Evolutionary conservation across 768 basidiomycete species (phyloP), one percentile per base, ranked within the genome.

Genomic region (Termitomyces sp.): DNA sequence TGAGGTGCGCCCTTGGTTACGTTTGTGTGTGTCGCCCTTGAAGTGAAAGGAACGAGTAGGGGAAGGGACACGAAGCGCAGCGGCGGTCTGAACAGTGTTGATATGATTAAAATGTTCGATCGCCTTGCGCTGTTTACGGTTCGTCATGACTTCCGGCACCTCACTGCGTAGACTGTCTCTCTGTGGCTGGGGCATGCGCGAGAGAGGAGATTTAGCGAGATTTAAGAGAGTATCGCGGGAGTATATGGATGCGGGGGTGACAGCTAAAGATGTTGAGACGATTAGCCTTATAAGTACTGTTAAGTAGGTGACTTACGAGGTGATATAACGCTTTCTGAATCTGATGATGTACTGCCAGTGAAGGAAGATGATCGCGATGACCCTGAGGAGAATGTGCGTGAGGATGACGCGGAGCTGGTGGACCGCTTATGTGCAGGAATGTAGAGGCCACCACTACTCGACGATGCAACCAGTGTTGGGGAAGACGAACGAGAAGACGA

Each of bases 381-480:
- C 15, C 21, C 34, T 14, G 40, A 30, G 11, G 38, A 28, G 11
- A 48, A 21, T 12, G 37, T 50, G 11, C 35, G 37, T 10, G 59
- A 62, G 19, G 69, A 65, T 19, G 46, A 34, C 1, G 28, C 28
- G 28, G 28, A 28, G 55, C 64, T 62, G 19, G 54, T 56, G 34
- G 51, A 46, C 32, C 77, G 72, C 58, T 66, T 71, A 49, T 78
- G 76, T 0, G 78, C 55, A 24, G 77, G 77, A 37, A 78, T 51
- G 53, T 78, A 78, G 30, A 72, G 63, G 21, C 64, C 62, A 17
- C 8, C 45, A 35, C 32, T 17, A 35, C 32, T 17, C 32, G 34
- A 60, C 41, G 32, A 65, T 26, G 34, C 52, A 4, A 63, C 55
- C 5, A 66, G 62, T 8, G 64, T 45, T 8, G 66, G 60, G 0